Percentiles rank a stretch among this genome's conserved stretches.
Evolutionary conservation across 805 yeast genomes (phyloP).

Genomic region (Phaffomyces thermotolerans): DNA sequence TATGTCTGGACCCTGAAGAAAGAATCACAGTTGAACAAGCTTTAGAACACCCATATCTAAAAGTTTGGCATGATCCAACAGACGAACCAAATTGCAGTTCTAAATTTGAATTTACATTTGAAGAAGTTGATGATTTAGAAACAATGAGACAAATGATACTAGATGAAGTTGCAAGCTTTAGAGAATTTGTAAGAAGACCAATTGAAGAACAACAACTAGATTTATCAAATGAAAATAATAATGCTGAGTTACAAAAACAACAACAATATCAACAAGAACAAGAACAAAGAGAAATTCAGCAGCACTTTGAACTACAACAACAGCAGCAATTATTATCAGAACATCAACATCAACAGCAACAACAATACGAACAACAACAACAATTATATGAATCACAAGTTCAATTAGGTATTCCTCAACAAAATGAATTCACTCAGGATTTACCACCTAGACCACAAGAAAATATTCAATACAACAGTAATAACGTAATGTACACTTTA

Average conservation of each 20-base stretch:
- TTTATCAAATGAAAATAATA: slow-evolving; percentile 23
- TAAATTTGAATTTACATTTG: slow-evolving; percentile 79
- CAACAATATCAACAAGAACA: slow-evolving; percentile 10
- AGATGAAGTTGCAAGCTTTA: slow-evolving; percentile 70
- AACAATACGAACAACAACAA: slow-evolving; percentile 11
- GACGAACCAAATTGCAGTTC: slow-evolving; percentile 83
- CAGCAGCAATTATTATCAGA: slow-evolving; percentile 10
- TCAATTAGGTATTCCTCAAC: slow-evolving; percentile 42
- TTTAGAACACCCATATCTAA: slow-evolving; percentile 77
- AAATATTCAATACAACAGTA: slow-evolving; percentile 22
- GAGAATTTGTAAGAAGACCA: slow-evolving; percentile 77
- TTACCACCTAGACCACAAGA: slow-evolving; percentile 61
- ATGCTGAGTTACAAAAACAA: slow-evolving; percentile 4
- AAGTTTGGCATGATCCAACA: slow-evolving; percentile 86
- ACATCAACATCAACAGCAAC: slow-evolving; percentile 14
- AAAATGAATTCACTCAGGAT: slow-evolving; percentile 37
- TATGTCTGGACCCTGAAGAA: slow-evolving; percentile 78
- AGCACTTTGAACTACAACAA: slow-evolving; percentile 9
- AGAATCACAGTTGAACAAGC: slow-evolving; percentile 89
- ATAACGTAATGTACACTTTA: slow-evolving; percentile 17
- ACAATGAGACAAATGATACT: slow-evolving; percentile 69
- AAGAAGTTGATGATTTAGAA: slow-evolving; percentile 72
- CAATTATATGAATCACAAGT: slow-evolving; percentile 22
- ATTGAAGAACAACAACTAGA: slow-evolving; percentile 45
- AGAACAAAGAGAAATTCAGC: slow-evolving; percentile 14